These are phyloP conservation scores for Aspergillus hortae DNA, from an alignment of 2,329 filamentous ascomycete species.

Conservation along the genomic window DNA sequence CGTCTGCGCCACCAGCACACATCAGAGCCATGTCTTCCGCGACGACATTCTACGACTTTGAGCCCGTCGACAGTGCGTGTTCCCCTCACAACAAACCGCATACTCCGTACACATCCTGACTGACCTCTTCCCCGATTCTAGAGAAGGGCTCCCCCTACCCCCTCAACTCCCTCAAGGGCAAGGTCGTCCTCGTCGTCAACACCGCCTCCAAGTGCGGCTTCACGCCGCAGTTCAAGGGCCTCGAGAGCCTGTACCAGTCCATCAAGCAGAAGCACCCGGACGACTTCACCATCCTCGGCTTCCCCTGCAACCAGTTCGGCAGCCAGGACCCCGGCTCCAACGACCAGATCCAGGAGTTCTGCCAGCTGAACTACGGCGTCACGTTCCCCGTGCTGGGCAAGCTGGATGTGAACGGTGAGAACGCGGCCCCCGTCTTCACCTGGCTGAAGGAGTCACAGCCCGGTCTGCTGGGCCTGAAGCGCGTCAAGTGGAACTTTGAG, in stretches of 20 bases:
- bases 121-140: conserved; percentile 32
- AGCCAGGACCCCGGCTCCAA: conserved; percentile 80
- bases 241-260: conserved; percentile 85
- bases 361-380: conserved; percentile 91
- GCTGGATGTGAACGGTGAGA: conserved; percentile 86
- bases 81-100: neutral
- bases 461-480: conserved; percentile 81
- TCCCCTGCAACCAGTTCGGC: conserved; percentile 98
- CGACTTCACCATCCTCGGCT: conserved; percentile 84
- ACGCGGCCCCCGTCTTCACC: conserved; percentile 73
- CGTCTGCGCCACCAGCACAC: neutral
- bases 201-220: conserved; percentile 98
- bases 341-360: conserved; percentile 79
- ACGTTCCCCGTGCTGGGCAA: conserved; percentile 89
- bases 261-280: conserved; percentile 67
- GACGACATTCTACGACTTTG: conserved; percentile 58
- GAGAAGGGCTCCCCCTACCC: conserved; percentile 71
- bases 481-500: conserved; percentile 99
- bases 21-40: conserved; percentile 53
- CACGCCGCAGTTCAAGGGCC: conserved; percentile 88
- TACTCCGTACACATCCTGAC: neutral
- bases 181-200: conserved; percentile 95
- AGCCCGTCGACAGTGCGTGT: conserved; percentile 54
- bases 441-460: conserved; percentile 71
- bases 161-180: conserved; percentile 73